phyloP scores from a whole-genome alignment of 1,139 yeast genomes.

The Protomyces inundatus region DNA sequence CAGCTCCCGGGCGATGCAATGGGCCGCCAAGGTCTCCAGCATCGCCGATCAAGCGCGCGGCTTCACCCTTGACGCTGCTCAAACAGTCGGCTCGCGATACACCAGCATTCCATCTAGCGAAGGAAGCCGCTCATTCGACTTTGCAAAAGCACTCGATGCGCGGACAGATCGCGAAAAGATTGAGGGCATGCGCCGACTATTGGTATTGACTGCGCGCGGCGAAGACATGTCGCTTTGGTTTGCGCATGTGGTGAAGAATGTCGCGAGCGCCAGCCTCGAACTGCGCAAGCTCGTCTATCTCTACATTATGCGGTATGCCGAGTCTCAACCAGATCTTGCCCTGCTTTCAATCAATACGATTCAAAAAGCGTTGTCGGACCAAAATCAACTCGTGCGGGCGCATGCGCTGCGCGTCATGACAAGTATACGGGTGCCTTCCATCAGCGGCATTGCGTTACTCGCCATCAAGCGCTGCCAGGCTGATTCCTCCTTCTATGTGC shows the following conservation, averaged over 20 bases:
- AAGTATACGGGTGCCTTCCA: slow-evolving; percentile 71
- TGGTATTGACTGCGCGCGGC: slow-evolving; percentile 40
- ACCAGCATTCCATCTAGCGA: neutral
- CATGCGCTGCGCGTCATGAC: slow-evolving; percentile 74
- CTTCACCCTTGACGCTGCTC: slow-evolving; percentile 23
- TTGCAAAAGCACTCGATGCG: slow-evolving; percentile 12
- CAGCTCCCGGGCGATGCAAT: slow-evolving; percentile 27
- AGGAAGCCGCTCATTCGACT: slow-evolving; percentile 4
- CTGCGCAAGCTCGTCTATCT: slow-evolving; percentile 73
- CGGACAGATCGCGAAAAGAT: slow-evolving; percentile 22
- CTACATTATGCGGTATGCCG: slow-evolving; percentile 73
- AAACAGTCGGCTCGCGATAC: slow-evolving; percentile 21
- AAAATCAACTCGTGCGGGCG: slow-evolving; percentile 61
- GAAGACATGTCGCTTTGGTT: slow-evolving; percentile 60
- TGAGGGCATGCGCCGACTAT: slow-evolving; percentile 16
- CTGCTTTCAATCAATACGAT: slow-evolving; percentile 84
- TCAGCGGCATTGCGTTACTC: slow-evolving; percentile 69
- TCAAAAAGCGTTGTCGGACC: slow-evolving; percentile 72
- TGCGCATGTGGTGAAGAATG: slow-evolving; percentile 84
- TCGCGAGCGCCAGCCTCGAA: slow-evolving; percentile 64
- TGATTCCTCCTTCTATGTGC: slow-evolving; percentile 73
- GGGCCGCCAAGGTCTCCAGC: slow-evolving; percentile 21
- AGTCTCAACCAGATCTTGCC: slow-evolving; percentile 80
- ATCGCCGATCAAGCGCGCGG: slow-evolving; percentile 24
- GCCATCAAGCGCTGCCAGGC: slow-evolving; percentile 63